Evolutionary conservation across 805 yeast genomes (phyloP), one percentile per base, ranked within the genome.

Genomic region (Candida coquimbonensis): DNA sequence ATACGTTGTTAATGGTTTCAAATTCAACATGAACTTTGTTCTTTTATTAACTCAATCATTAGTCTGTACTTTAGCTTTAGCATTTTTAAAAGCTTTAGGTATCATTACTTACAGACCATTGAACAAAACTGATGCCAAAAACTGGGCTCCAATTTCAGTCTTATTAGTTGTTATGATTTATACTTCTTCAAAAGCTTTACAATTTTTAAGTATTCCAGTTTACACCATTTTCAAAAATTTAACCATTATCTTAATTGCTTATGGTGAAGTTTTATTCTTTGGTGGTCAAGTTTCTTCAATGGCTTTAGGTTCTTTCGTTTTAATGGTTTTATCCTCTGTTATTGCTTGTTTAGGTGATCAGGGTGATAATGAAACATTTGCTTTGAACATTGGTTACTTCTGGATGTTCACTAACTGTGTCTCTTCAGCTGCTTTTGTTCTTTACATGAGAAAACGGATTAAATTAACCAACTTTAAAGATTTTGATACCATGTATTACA

Each of bases 351-450:
- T 87, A 74, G 93, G 97, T 66, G 96, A 87, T 52, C 66, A 65
- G 51, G 64, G 64, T 54, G 68, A 60, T 17, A 44, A 56, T 53
- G 54, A 56, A 14, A 47, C 55, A 9, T 66, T 64, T 50, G 64
- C 73, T 46, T 66, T 76, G 54, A 77, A 78, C 59, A 66, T 80
- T 49, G 99, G 99, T 51, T 93, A 93, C 79, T 67, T 89, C 67
- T 93, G 99, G 99, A 93, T 93, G 99, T 77, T 87, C 55, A 62
- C 83, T 62, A 93, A 93, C 80, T 93, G 99, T 75, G 74, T 91
- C 64, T 80, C 96, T 16, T 85, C 95, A 46, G 98, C 99, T 40
- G 75, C 93, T 9, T 93, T 89, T 64, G 98, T 93, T 39, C 76
- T 93, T 55, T 77, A 83, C 73, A 85, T 93, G 96, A 87, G 98